Evolutionary conservation across 1,284 basidiomycete genomes (phyloP), one percentile per base, ranked within the genome.

Genomic region (Marasmius tenuissimus): DNA sequence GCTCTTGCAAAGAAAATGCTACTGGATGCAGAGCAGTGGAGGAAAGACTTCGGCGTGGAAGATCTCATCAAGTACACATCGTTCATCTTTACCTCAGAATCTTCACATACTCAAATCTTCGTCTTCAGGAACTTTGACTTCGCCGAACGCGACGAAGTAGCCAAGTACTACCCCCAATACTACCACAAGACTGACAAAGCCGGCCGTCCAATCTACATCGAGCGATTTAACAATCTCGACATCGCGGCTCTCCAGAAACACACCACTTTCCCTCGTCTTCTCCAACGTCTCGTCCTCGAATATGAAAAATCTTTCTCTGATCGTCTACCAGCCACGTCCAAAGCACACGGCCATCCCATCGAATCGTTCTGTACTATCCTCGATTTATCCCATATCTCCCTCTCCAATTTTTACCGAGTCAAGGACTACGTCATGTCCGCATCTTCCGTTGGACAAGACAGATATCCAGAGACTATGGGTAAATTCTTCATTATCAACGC

Each of bases 311-410:
- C 92, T 81, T 79, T 94, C 67, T 76, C 75, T 38, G 81, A 88
- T 58, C 90, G 95, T 48, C 84, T 98, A 35, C 94, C 96, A 39
- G 93, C 94, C 5, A 96, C 93, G 78, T 83, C 90, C 54, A 76
- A 77, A 48, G 81, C 85, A 7, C 75, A 80, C 58, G 94, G 94
- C 3, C 89, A 96, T 75, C 89, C 94, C 62, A 90, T 99, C 74
- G 96, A 98, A 78, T 98, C 96, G 20, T 94, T 89, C 63, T 98
- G 96, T 86, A 98, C 97, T 61, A 97, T 99, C 81, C 87, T 99
- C 78, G 97, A 99, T 75, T 86, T 99, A 63, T 77, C 89, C 63
- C 86, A 86, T 73, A 95, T 97, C 60, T 88, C 91, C 34, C 74
- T 98, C 66, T 80, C 85, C 64, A 89, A 87, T 72, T 98, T 98